Conservation (phyloP, 495 filamentous ascomycete genomes). For the Annulohypoxylon bovei region DNA sequence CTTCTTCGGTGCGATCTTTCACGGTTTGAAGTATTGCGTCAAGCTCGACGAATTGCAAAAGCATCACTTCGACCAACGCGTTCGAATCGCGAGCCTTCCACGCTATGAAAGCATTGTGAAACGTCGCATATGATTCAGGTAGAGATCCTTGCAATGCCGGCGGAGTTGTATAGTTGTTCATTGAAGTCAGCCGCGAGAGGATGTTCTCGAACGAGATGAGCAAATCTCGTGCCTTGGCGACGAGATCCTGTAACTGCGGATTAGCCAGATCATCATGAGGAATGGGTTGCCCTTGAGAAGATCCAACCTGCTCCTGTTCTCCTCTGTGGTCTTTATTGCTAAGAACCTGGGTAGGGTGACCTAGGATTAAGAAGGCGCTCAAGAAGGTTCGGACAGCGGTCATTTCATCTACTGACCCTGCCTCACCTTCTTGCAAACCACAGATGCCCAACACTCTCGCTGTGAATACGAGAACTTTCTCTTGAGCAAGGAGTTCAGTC, state of each 20-base stretch:
- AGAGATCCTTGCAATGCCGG: conserved; percentile 69
- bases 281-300: conserved; percentile 56
- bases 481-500: conserved; percentile 77
- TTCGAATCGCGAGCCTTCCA: conserved; percentile 95
- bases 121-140: conserved; percentile 78
- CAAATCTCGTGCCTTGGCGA: conserved; percentile 86
- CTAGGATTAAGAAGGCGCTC: conserved; percentile 90
- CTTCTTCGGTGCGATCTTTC: conserved; percentile 86
- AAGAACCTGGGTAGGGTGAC: conserved; percentile 89
- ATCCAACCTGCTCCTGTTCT: conserved; percentile 75
- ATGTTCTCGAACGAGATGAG: conserved; percentile 84
- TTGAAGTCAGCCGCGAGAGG: conserved; percentile 63
- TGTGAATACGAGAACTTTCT: conserved; percentile 74
- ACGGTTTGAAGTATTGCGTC: conserved; percentile 97
- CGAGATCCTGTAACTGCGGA: conserved; percentile 76
- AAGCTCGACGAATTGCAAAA: conserved; percentile 92
- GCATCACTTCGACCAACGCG: conserved; percentile 91
- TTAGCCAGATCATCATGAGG: conserved; percentile 64
- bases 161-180: conserved; percentile 66
- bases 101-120: conserved; percentile 89
- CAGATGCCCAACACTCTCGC: conserved; percentile 79
- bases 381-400: conserved; percentile 88
- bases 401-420: conserved; percentile 75
- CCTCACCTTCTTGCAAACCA: conserved; percentile 75
- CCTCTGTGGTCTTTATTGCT: conserved; percentile 79